Conservation (phyloP, 495 filamentous ascomycete species). For the Parmelia sp. region DNA sequence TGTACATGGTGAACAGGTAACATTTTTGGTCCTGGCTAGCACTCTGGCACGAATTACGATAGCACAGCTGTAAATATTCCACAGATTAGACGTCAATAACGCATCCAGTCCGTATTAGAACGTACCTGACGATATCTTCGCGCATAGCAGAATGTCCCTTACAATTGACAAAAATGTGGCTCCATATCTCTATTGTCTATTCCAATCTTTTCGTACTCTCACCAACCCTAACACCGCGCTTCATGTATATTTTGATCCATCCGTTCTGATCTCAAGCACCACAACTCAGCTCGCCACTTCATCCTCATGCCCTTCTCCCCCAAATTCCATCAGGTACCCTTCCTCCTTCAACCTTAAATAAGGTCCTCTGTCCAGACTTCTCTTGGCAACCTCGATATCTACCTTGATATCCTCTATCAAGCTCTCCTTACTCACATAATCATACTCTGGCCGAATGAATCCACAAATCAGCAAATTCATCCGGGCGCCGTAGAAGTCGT, state of each 20-base stretch:
- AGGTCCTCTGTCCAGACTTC: constrained; percentile 60
- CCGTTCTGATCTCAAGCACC: not conserved
- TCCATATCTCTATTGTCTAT: not conserved
- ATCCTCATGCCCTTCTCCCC: constrained; percentile 20
- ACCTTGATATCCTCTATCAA: constrained; percentile 80
- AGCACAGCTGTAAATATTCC: not conserved
- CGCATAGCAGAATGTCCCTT: not conserved
- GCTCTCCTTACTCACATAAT: constrained; percentile 77
- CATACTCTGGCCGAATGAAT: constrained; percentile 81
- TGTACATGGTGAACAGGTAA: not conserved
- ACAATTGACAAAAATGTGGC: not conserved
- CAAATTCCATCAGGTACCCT: constrained; percentile 29
- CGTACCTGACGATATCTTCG: not conserved
- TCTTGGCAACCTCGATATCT: constrained; percentile 77
- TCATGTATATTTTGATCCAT: not conserved
- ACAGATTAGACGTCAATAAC: not conserved
- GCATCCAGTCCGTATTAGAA: not conserved
- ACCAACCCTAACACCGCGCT: not conserved
- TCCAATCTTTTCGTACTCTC: not conserved
- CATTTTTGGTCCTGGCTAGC: not conserved
- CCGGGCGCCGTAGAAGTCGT: constrained; percentile 75
- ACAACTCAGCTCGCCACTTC: constrained; percentile 7
- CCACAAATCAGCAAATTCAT: constrained; percentile 78
- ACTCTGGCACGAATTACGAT: not conserved
- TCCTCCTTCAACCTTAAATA: constrained; percentile 57